phyloP scores from a whole-genome alignment of 768 basidiomycete species.

The Roridomyces roridus region DNA sequence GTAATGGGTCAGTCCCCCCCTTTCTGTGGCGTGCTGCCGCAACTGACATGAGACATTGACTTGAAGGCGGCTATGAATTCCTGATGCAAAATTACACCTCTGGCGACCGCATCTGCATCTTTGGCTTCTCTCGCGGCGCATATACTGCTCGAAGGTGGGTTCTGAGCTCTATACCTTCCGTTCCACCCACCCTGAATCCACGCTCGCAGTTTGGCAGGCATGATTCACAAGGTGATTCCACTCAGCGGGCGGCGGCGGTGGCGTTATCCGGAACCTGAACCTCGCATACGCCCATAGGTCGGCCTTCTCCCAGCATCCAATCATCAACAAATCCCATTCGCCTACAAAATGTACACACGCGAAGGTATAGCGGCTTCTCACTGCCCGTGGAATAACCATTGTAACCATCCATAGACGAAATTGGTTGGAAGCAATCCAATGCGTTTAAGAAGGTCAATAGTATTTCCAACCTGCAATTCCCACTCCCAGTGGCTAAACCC shows the following conservation, averaged over 20 bases:
- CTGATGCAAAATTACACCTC: constrained; percentile 62
- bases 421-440: constrained; percentile 49
- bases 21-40: background rate
- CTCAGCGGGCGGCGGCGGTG: no score
- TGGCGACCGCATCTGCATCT: constrained; percentile 33
- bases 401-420: constrained; percentile 51
- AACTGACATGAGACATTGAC: background rate
- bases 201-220: constrained; percentile 34
- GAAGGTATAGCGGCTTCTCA: background rate
- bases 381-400: constrained; percentile 21
- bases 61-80: constrained; percentile 65
- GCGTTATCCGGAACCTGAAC: no score
- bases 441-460: constrained; percentile 47
- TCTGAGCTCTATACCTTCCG: background rate
- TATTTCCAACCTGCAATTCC: no score
- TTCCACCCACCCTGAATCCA: background rate
- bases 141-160: constrained; percentile 63
- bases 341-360: background rate
- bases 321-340: constrained; percentile 13
- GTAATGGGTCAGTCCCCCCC: constrained; percentile 47
- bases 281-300: constrained; percentile 42
- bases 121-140: constrained; percentile 71
- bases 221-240: constrained; percentile 63
- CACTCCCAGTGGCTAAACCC: no score
- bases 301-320: constrained; percentile 64